Evolutionary conservation across 257 asterid genomes (phyloP).

Genomic region (Gynochthodes officinalis): DNA sequence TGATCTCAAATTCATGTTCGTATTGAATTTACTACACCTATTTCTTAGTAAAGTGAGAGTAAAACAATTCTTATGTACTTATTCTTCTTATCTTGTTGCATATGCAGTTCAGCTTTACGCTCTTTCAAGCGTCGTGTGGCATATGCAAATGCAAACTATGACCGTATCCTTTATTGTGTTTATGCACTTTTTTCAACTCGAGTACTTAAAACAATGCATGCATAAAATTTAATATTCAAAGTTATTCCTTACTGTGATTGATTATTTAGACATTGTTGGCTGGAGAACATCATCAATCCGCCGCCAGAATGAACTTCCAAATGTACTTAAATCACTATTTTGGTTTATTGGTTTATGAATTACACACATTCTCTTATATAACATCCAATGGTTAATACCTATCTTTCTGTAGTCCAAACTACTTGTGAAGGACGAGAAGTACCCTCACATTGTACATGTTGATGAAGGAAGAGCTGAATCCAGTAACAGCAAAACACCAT

Average conservation of each 20-base stretch:
- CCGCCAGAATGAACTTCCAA: constrained; percentile 78
- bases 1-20: constrained; percentile 74
- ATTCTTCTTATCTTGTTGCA: not conserved
- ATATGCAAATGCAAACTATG: constrained; percentile 85
- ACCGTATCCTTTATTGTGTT: constrained; percentile 61
- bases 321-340: constrained; percentile 35
- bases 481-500: constrained; percentile 29
- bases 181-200: not conserved
- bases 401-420: constrained; percentile 47
- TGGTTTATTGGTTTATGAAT: constrained; percentile 4
- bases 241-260: constrained; percentile 40
- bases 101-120: constrained; percentile 69
- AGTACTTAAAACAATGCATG: not conserved
- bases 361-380: constrained; percentile 4
- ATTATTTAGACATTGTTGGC: constrained; percentile 75
- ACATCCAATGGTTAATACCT: constrained; percentile 19
- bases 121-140: constrained; percentile 92
- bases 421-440: constrained; percentile 56
- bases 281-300: constrained; percentile 98
- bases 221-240: not conserved
- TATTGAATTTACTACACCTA: constrained; percentile 13
- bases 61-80: not conserved
- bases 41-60: not conserved
- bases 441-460: constrained; percentile 77
- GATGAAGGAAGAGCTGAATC: constrained; percentile 51